These are phyloP conservation scores for Phialemonium atrogriseum DNA, from an alignment of 2,329 filamentous ascomycete species.

Conservation along the genomic window DNA sequence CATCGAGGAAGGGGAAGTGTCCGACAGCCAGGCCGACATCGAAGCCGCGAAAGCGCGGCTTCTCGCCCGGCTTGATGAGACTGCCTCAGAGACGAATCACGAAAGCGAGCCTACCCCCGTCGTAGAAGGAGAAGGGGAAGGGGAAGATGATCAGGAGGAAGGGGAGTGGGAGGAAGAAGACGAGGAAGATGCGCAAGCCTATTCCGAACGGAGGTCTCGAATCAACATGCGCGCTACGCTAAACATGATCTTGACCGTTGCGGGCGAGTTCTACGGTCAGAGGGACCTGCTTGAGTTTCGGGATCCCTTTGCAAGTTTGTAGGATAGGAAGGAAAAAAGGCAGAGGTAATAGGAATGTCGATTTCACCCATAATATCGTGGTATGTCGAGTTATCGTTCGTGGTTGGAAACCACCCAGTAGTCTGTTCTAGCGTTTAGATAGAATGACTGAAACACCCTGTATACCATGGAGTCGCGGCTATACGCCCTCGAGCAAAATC, in stretches of 20 bases:
- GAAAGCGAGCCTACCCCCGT: constrained; percentile 16
- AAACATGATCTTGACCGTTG: constrained; percentile 85
- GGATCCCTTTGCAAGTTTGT: constrained; percentile 51
- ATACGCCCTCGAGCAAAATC: too few relatives aligned
- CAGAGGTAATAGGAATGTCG: too few relatives aligned
- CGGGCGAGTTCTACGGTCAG: constrained; percentile 85
- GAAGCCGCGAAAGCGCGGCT: constrained; percentile 40
- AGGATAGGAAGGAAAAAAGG: too few relatives aligned
- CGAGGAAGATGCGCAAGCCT: too few relatives aligned
- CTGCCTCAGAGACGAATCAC: too few relatives aligned
- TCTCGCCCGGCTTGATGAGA: constrained; percentile 33
- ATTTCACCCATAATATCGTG: too few relatives aligned
- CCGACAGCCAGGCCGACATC: constrained; percentile 29
- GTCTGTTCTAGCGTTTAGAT: too few relatives aligned
- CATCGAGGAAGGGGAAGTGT: constrained; percentile 29
- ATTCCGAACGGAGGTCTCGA: too few relatives aligned
- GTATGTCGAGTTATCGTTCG: too few relatives aligned
- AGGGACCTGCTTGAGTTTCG: constrained; percentile 73
- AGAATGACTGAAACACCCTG: too few relatives aligned
- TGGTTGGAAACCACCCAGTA: too few relatives aligned
- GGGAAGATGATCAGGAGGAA: constrained; percentile 13
- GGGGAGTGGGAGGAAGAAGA: constrained; percentile 17
- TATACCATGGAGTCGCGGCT: too few relatives aligned
- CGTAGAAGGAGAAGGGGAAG: constrained; percentile 14
- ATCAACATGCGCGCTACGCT: constrained; percentile 61